Evolutionary conservation across 129 eudicot species (phyloP), one percentile per base, ranked within the genome.

Genomic region (Flaveria sonorensis): DNA sequence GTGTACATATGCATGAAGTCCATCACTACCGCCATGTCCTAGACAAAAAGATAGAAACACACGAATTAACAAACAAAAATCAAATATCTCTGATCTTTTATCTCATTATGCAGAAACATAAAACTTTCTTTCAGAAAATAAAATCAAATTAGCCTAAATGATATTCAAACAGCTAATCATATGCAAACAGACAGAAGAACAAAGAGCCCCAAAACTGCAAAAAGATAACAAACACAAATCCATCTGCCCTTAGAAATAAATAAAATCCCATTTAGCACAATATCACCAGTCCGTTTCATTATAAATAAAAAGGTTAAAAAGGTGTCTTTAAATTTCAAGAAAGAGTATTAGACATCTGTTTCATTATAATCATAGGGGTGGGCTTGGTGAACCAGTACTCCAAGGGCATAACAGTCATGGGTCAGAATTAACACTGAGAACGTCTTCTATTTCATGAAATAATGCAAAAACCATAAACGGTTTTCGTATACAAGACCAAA

Each of bases 1-100:
- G 84, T 80, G 88, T 48, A 93, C 97, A 65, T 93, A 93, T 6
- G 92, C 97, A 77, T 93, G 98, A 74, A 90, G 86, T 30, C 98
- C 98, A 80, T 93, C 98, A 83, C 98, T 93, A 68, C 98, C 98
- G 71, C 98, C 98, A 79, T 93, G 98, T 47, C 98, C 98, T 90
- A 62, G 28, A 75, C 12, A 73, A 9, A 71, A 32, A 7, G 21
- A 7, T 21, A 62, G 13, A 24, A 39, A 47, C n/a, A 40, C 55
- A 26, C 61, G 7, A 62, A 67, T 71, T 40, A 68, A 74, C 13
- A 67, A 19, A 63, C 10, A 53, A 39, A 19, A 26, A 24, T 75
- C 64, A 65, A 1, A 4, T 39, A 23, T 11, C 60, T 40, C 70
- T 16, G 14, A 46, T 59, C 24, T 36, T 15, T 24, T 73, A 55